phyloP scores from a whole-genome alignment of 1,139 yeast genomes.

The Geotrichum citri-aurantii region DNA sequence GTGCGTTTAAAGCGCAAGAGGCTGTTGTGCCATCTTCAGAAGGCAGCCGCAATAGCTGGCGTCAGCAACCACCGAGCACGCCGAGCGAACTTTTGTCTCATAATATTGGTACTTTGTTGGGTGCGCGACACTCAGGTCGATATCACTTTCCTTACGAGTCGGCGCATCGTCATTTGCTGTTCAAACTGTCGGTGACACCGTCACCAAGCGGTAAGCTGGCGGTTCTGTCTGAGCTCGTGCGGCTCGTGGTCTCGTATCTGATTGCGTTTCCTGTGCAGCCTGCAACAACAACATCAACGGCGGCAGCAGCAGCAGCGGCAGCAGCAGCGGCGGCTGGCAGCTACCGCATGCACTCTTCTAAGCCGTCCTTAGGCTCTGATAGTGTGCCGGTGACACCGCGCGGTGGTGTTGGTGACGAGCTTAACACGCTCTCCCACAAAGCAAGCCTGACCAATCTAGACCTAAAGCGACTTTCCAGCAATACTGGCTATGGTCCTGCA shows the following conservation, averaged over 20 bases:
- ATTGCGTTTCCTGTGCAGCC: neutral
- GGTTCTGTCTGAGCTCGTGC: conserved; percentile 30
- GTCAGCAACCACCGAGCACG: neutral
- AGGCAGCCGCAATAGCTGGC: conserved; percentile 6
- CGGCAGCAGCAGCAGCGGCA: too few species aligned
- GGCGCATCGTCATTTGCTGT: conserved; percentile 27
- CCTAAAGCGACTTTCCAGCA: neutral
- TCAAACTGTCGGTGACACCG: conserved; percentile 27
- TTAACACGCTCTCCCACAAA: neutral
- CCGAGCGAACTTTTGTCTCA: neutral
- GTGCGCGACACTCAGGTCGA: neutral
- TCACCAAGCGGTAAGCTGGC: conserved; percentile 32
- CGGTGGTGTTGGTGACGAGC: neutral
- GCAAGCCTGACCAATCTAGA: neutral
- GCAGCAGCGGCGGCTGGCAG: neutral
- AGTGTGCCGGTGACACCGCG: neutral
- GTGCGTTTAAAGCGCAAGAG: neutral
- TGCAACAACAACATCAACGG: too few species aligned
- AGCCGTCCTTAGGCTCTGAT: conserved; percentile 1
- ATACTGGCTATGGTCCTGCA: neutral
- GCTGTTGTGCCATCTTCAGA: neutral
- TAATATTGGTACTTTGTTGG: neutral
- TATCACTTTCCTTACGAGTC: conserved; percentile 26
- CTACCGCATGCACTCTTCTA: neutral
- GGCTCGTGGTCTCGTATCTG: conserved; percentile 28